phyloP scores from a whole-genome alignment of 148 eudicot genomes.

The Selenicereus undatus region DNA sequence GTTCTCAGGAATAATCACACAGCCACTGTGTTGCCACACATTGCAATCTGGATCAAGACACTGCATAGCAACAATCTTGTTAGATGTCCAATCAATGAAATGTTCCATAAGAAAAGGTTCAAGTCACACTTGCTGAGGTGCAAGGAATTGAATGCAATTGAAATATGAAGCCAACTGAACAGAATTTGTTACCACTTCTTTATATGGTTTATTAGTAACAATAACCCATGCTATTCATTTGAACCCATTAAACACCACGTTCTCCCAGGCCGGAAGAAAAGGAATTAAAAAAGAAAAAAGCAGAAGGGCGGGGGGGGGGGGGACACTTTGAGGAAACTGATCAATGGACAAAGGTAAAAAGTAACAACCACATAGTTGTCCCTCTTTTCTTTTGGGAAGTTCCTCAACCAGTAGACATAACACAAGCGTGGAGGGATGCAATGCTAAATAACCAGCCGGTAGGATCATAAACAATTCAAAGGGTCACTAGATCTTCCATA shows the following conservation, averaged over 20 bases:
- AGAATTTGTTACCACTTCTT: background rate
- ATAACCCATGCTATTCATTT: background rate
- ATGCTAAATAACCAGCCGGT: background rate
- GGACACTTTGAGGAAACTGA: background rate
- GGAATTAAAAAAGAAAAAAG: background rate
- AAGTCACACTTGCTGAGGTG: background rate
- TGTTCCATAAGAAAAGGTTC: background rate
- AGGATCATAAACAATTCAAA: background rate
- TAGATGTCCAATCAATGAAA: slow-evolving; percentile 5
- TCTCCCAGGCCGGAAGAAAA: background rate
- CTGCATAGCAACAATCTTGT: slow-evolving; percentile 39
- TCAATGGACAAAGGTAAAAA: background rate
- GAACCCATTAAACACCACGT: background rate
- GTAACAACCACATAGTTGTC: background rate
- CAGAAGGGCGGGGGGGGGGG: background rate
- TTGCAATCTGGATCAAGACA: slow-evolving; percentile 71
- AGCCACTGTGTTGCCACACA: slow-evolving; percentile 72
- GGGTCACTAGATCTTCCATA: background rate
- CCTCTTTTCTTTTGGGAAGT: background rate
- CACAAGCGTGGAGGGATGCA: background rate
- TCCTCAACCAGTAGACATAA: background rate
- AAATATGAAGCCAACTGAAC: background rate
- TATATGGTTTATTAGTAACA: background rate
- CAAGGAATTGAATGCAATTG: background rate
- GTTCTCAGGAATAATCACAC: slow-evolving; percentile 68